These are phyloP conservation scores for Byssothecium circinans DNA, from an alignment of 2,329 filamentous ascomycete species.

Conservation along the genomic window DNA sequence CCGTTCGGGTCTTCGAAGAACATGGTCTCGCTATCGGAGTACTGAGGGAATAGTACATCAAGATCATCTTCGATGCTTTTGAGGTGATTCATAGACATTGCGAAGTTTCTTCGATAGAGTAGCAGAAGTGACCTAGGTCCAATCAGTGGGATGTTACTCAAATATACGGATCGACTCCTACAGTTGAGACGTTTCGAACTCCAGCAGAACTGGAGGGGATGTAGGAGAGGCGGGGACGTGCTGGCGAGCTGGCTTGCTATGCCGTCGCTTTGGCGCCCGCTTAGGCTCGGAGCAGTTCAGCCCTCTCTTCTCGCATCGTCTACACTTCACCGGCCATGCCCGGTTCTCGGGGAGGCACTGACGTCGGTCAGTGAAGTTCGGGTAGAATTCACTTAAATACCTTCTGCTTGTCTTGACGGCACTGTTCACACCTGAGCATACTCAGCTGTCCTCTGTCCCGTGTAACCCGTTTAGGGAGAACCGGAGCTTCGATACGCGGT, in stretches of 20 bases:
- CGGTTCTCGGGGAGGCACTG: constrained; percentile 1
- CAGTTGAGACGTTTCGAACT: too few relatives aligned
- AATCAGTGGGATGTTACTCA: too few relatives aligned
- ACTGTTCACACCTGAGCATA: constrained; percentile 3
- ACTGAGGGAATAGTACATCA: too few relatives aligned
- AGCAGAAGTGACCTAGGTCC: too few relatives aligned
- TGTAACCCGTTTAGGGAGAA: neutral
- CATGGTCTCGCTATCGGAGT: too few relatives aligned
- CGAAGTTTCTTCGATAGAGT: too few relatives aligned
- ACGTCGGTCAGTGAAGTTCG: neutral
- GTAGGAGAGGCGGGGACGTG: too few relatives aligned
- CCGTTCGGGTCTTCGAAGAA: too few relatives aligned
- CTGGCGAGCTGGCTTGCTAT: neutral
- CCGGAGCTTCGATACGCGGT: neutral
- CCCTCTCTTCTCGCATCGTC: constrained; percentile 1
- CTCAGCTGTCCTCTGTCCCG: constrained; percentile 4
- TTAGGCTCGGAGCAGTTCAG: neutral
- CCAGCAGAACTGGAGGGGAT: too few relatives aligned
- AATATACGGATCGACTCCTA: too few relatives aligned
- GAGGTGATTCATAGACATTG: too few relatives aligned
- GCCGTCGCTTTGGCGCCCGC: neutral
- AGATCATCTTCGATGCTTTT: too few relatives aligned
- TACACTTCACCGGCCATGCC: constrained; percentile 1
- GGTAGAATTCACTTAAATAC: neutral
- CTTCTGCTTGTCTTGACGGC: constrained; percentile 4